Base-by-base conservation (phyloP, 345 rosid species). In the Citropsis articulata region DNA sequence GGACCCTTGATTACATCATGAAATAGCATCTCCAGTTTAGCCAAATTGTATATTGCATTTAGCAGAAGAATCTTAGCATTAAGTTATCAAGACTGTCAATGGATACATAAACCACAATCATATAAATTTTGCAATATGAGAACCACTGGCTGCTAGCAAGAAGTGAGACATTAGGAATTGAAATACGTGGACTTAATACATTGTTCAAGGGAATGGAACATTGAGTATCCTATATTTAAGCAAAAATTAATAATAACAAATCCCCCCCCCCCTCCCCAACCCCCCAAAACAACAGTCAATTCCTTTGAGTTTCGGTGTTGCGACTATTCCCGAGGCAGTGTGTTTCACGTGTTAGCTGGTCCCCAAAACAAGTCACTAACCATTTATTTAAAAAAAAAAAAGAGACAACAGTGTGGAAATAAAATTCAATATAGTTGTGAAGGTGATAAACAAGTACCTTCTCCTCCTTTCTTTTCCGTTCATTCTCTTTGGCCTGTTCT, bases 401-500 rank as follows among this genome's bases (percentile, higher is more conserved):
- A 21, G 36, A 0, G 4, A 63, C 3, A 21, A 19, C 30, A 63
- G 7, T 6, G 4, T 9, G 31, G 1, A 45, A 45, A 45, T 13
- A 13, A 45, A 13, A 63, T 30, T 30, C 28, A 35, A 40, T 13
- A 73, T 60, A 65, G 60, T 31, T 22, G 6, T 63, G 30, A 31
- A 75, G 24, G 12, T 45, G 45, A 21, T 31, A 65, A 24, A 33
- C 22, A 33, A 36, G 40, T 79, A 94, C 98, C 98, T 96, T 96
- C 76, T 94, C 99, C 81, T 96, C 98, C 83, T 92, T 97, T n/a
- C 97, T 92, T 76, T 87, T 94, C 48, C 95, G 94, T 75, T 93
- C 99, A 84, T 94, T 96, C 75, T 96, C 98, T 83, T 90, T 96
- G 40, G 95, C 92, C 86, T 92, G 94, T 84, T 96, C 98, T 77